Evolutionary conservation across 2,329 filamentous ascomycete genomes (phyloP), one percentile per base, ranked within the genome.

Genomic region (Ramularia endophylla): DNA sequence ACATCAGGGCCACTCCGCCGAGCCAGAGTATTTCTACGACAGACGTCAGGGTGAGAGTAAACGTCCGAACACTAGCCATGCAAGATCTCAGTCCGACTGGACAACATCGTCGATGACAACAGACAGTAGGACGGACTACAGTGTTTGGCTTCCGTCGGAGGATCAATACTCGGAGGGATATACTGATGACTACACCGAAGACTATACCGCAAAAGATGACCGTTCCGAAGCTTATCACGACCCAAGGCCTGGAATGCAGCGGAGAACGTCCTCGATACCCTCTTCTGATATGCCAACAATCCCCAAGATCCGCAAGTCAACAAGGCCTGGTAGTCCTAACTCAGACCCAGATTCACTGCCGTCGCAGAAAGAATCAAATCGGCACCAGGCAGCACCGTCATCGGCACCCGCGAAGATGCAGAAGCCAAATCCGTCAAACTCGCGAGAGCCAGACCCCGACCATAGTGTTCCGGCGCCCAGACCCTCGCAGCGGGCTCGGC

Each of bases 61-160:
- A 41, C 36, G 54, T 32, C 49, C 55, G 8, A 32, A 44, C 25
- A 47, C 52, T 9, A 41, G 36, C 20, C 44, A 57, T 38, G 18
- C 40, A 8, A 44, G 50, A 31, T 51, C 54, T 12, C 46, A 52
- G 17, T 52, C 51, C n/a, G 56, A 60, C 12, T 58, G 54, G 49
- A 56, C 53, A 11, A 36, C 28, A 11, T 48, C 48, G 6, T 52
- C 44, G 13, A 41, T 48, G 2, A 48, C 44, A 15, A 38, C 43
- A 13, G 44, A 51, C 2, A 46, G 45, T 8, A 44, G 47, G 7
- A 48, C 34, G 41, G 65, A 64, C 34, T 73, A 68, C 54, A 70
- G 64, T 38, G 70, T 73, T 9, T 74, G 70, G 70, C 61, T 72
- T 54, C 70, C 70, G 18, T 55, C 61, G 3, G 67, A 66, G 54